Evolutionary conservation across 495 filamentous ascomycete genomes (phyloP).

Genomic region (Pyrenula aspistea): DNA sequence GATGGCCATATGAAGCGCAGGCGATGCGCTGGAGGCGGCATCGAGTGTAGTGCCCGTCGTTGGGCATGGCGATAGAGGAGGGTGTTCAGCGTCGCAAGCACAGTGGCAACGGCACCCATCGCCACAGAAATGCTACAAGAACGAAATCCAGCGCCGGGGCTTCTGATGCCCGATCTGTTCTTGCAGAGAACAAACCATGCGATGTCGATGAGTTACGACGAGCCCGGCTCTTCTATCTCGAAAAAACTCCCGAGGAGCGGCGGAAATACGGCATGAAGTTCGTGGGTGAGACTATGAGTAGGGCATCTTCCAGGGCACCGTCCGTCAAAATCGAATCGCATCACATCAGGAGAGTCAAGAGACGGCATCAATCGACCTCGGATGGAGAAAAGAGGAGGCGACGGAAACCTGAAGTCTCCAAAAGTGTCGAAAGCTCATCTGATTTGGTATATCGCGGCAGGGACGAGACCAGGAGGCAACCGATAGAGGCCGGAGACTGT

Average conservation of each 20-base stretch:
- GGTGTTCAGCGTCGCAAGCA: background rate
- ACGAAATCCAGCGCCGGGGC: no score
- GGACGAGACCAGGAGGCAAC: background rate
- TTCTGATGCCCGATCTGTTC: background rate
- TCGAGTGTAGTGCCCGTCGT: background rate
- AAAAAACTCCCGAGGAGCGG: slow-evolving; percentile 1
- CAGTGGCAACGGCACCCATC: background rate
- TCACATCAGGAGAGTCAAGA: slow-evolving; percentile 1
- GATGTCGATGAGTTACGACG: slow-evolving; percentile 2
- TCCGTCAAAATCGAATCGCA: background rate
- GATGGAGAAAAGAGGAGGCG: slow-evolving; percentile 4
- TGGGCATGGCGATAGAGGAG: background rate
- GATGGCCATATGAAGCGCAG: background rate
- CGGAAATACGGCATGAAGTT: slow-evolving; percentile 1
- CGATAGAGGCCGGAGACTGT: background rate
- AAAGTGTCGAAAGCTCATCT: background rate
- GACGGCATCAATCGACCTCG: background rate
- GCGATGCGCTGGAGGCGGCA: background rate
- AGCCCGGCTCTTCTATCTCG: slow-evolving; percentile 2
- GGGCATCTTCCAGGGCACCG: slow-evolving; percentile 1
- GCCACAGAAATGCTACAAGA: background rate
- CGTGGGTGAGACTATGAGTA: slow-evolving; percentile 1
- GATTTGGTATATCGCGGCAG: background rate
- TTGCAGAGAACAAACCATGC: background rate
- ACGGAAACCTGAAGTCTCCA: slow-evolving; percentile 1